These are phyloP conservation scores for Diplodia intermedia DNA, from an alignment of 2,329 filamentous ascomycete genomes.

Conservation along the genomic window DNA sequence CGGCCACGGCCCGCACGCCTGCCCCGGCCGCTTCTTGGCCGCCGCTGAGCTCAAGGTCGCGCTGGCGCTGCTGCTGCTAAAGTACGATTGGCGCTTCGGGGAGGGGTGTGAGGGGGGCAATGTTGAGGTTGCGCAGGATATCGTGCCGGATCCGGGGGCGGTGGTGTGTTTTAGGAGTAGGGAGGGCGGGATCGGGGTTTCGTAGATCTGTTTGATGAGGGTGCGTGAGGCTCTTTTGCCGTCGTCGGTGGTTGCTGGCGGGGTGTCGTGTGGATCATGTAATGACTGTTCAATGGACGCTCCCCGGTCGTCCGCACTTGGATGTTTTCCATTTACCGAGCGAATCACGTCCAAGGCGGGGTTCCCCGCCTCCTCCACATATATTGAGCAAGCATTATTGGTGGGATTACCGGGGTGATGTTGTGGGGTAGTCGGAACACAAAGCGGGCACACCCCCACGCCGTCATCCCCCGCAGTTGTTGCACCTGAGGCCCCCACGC, in stretches of 20 bases:
- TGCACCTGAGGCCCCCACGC: background rate
- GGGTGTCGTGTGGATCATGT: too few species aligned
- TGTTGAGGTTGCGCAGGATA: background rate
- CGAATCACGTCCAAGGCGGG: background rate
- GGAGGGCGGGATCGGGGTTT: too few species aligned
- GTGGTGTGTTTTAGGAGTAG: background rate
- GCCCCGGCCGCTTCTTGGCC: conserved; percentile 45
- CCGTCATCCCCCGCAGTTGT: conserved; percentile 3
- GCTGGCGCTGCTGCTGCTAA: conserved; percentile 38
- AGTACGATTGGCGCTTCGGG: conserved; percentile 37
- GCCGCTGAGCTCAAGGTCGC: conserved; percentile 45
- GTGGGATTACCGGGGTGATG: background rate
- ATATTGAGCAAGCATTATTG: background rate
- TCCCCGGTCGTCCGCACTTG: background rate
- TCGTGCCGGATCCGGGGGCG: background rate
- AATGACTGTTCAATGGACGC: too few species aligned
- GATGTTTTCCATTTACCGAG: background rate
- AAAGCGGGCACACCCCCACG: background rate
- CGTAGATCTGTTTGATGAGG: too few species aligned
- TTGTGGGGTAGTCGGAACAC: background rate
- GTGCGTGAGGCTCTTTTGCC: too few species aligned
- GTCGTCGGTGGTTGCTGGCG: too few species aligned
- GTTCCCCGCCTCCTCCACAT: background rate
- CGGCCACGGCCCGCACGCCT: conserved; percentile 38
- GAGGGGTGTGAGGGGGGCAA: background rate